Conservation (phyloP, 1,139 yeast species). For the Geotrichum fermentans region DNA sequence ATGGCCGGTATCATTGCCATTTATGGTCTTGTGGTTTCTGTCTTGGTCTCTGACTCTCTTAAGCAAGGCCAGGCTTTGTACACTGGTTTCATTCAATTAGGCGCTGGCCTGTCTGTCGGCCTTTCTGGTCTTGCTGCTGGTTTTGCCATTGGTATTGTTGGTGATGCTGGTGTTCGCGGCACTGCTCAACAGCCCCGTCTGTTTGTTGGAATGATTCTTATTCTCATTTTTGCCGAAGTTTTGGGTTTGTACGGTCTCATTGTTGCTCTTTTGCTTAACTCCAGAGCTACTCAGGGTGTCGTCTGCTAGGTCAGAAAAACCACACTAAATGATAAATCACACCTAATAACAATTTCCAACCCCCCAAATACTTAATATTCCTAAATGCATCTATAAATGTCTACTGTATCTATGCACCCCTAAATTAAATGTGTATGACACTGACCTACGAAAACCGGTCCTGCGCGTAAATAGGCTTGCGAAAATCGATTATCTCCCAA, state of each 20-base stretch:
- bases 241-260: constrained; percentile 94
- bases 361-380: not conserved
- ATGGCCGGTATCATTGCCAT: constrained; percentile 98
- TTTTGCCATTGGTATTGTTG: constrained; percentile 97
- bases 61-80: constrained; percentile 79
- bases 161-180: constrained; percentile 97
- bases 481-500: not conserved
- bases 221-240: constrained; percentile 96
- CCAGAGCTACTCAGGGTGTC: constrained; percentile 93
- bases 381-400: constrained; percentile 2
- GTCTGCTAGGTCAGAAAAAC: constrained; percentile 48
- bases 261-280: constrained; percentile 85
- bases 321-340: not conserved
- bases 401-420: not conserved
- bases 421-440: too few species aligned
- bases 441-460: too few species aligned
- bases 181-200: constrained; percentile 94
- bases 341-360: not conserved
- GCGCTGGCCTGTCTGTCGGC: constrained; percentile 93
- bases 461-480: not conserved
- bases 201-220: constrained; percentile 79
- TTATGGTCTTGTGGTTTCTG: constrained; percentile 94
- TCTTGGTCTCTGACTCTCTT: constrained; percentile 88
- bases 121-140: constrained; percentile 97
- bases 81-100: constrained; percentile 95